These are phyloP conservation scores for Besnoitia besnoiti DNA, from an alignment of 169 alveolate genomes.

Conservation along the genomic window DNA sequence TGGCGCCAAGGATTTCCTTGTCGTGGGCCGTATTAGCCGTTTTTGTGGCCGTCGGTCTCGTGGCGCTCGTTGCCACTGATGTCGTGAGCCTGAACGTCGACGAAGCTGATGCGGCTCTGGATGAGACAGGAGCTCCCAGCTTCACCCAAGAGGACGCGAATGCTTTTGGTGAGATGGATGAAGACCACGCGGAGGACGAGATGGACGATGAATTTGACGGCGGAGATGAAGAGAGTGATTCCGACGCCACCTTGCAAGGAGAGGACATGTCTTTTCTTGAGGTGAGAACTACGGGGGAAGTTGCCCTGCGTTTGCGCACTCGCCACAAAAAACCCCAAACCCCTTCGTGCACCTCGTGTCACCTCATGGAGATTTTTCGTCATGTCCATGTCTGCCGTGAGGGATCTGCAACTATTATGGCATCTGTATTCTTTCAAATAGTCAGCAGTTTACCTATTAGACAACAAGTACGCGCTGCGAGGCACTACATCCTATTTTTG, in stretches of 20 bases:
- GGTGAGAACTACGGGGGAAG: neutral
- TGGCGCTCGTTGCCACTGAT: neutral
- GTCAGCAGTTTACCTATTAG: too few species aligned
- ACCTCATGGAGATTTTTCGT: too few species aligned
- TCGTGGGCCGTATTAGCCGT: neutral
- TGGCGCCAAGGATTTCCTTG: neutral
- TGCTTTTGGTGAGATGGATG: neutral
- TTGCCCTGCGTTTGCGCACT: neutral
- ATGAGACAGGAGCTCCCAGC: neutral
- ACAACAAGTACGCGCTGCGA: too few species aligned
- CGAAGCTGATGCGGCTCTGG: neutral
- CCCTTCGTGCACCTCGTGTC: too few species aligned
- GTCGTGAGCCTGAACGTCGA: conserved; percentile 14
- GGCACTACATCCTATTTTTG: too few species aligned
- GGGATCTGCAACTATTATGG: too few species aligned
- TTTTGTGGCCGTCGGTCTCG: neutral
- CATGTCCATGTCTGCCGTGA: too few species aligned
- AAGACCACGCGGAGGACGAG: neutral
- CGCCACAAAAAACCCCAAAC: too few species aligned
- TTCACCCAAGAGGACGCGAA: conserved; percentile 2
- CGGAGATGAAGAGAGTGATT: neutral
- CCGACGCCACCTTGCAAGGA: neutral
- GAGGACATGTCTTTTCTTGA: conserved; percentile 17
- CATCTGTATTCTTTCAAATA: too few species aligned
- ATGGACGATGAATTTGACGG: neutral